Percentiles rank a stretch among this genome's conserved stretches.
These are phyloP conservation scores for Lenwebbia sp. DNA, from an alignment of 345 rosid genomes.

Conservation along the genomic window DNA sequence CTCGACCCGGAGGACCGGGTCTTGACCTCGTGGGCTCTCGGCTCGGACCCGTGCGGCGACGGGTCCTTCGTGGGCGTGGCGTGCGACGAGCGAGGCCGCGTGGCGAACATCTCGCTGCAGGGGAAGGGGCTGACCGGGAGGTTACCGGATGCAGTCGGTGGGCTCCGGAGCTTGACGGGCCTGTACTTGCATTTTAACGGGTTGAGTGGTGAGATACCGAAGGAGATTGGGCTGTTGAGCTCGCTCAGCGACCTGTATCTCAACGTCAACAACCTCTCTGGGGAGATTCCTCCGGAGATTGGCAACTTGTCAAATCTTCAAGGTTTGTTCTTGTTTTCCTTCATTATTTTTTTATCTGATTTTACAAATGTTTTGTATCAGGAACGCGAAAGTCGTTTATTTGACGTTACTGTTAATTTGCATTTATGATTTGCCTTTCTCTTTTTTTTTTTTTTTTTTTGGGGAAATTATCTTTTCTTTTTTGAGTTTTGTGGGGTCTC, in stretches of 20 bases:
- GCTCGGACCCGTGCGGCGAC: slow-evolving; percentile 50
- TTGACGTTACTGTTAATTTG: neutral
- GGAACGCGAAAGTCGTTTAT: neutral
- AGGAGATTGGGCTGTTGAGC: slow-evolving; percentile 53
- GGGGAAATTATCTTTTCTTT: neutral
- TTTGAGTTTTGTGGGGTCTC: neutral
- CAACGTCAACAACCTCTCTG: slow-evolving; percentile 76
- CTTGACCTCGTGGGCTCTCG: slow-evolving; percentile 59
- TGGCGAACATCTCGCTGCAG: slow-evolving; percentile 79
- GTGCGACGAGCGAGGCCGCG: slow-evolving; percentile 57
- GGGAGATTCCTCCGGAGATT: slow-evolving; percentile 60
- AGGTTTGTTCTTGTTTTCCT: slow-evolving; percentile 28
- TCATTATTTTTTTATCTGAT: neutral
- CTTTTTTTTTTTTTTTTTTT: neutral
- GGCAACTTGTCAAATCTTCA: slow-evolving; percentile 70
- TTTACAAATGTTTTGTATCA: neutral
- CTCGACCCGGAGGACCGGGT: slow-evolving; percentile 64
- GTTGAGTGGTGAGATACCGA: slow-evolving; percentile 62
- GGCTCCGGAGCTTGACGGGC: slow-evolving; percentile 71
- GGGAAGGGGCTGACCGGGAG: slow-evolving; percentile 80
- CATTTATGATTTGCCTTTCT: neutral
- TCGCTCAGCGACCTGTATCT: slow-evolving; percentile 71
- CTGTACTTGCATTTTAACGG: slow-evolving; percentile 86
- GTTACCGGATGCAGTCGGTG: slow-evolving; percentile 66
- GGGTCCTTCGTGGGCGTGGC: slow-evolving; percentile 76